Evolutionary conservation across 352 stramenopile species (phyloP).

Genomic region (Globisporangium splendens): DNA sequence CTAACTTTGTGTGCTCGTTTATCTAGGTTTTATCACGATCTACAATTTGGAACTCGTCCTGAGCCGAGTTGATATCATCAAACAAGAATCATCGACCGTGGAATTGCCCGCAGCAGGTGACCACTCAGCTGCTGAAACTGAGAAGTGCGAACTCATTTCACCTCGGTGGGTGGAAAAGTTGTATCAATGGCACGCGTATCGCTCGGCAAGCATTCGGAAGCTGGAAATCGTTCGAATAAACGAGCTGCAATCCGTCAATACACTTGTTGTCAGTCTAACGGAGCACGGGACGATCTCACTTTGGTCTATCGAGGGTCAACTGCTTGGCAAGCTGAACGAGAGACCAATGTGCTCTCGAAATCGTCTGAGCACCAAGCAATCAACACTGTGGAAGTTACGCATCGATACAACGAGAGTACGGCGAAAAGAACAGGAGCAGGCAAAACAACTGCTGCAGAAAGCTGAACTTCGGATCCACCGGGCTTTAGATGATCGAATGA

Average conservation of each 20-base stretch:
- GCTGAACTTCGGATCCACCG: conserved; percentile 6
- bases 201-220: conserved; percentile 19
- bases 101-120: neutral
- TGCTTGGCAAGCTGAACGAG: conserved; percentile 24
- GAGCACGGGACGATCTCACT: conserved; percentile 31
- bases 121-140: neutral
- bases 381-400: conserved; percentile 9
- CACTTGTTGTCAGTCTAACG: conserved; percentile 22
- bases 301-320: conserved; percentile 30
- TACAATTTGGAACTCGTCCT: conserved; percentile 23
- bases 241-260: neutral
- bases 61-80: conserved; percentile 1
- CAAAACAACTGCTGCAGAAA: conserved; percentile 9
- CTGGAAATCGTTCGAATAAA: conserved; percentile 13
- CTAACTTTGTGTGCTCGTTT: neutral
- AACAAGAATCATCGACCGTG: neutral
- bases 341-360: neutral
- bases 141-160: neutral
- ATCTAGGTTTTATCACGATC: conserved; percentile 25
- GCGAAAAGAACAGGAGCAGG: neutral
- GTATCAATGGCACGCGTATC: conserved; percentile 25
- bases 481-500: neutral
- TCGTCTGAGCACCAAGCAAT: neutral
- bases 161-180: conserved; percentile 13
- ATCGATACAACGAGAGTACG: neutral